Percentiles rank a stretch among this genome's conserved stretches.
These are phyloP conservation scores for Dendrobium nobile DNA, from an alignment of 106 monocot genomes.

Conservation along the genomic window DNA sequence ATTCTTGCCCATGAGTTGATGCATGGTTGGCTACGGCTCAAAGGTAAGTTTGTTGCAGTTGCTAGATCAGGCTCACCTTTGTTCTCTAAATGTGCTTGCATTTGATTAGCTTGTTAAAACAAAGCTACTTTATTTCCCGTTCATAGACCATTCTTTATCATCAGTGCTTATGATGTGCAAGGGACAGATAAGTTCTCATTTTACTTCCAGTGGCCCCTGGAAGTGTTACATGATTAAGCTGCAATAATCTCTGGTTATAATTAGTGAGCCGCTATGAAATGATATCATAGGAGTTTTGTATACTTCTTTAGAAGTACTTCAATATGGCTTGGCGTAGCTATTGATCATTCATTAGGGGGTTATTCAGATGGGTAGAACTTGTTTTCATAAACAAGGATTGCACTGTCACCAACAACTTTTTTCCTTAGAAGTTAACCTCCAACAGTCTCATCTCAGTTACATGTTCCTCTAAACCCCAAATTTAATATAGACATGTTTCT, in stretches of 20 bases:
- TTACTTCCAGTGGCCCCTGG: background rate
- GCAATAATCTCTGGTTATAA: background rate
- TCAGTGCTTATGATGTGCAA: background rate
- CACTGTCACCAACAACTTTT: background rate
- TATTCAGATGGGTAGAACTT: background rate
- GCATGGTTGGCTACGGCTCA: conserved; percentile 93
- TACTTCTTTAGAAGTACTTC: background rate
- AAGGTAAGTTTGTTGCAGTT: conserved; percentile 37
- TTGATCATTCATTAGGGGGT: background rate
- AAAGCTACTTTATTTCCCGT: background rate
- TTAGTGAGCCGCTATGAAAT: background rate
- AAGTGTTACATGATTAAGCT: background rate
- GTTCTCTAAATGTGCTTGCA: background rate
- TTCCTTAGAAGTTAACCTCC: too few species aligned
- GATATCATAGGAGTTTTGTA: background rate
- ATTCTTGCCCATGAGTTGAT: conserved; percentile 98
- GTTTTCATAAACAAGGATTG: background rate
- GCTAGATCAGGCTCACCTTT: background rate
- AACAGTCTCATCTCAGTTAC: too few species aligned
- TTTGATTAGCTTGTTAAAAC: background rate
- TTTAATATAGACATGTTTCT: too few species aligned
- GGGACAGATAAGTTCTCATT: background rate
- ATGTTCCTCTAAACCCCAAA: too few species aligned
- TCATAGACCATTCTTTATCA: background rate
- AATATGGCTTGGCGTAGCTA: background rate